A percentile compares a stretch with the other conserved stretches of the same genome.
Evolutionary conservation across 345 rosid species (phyloP).

Genomic region (Aurinia saxatilis): DNA sequence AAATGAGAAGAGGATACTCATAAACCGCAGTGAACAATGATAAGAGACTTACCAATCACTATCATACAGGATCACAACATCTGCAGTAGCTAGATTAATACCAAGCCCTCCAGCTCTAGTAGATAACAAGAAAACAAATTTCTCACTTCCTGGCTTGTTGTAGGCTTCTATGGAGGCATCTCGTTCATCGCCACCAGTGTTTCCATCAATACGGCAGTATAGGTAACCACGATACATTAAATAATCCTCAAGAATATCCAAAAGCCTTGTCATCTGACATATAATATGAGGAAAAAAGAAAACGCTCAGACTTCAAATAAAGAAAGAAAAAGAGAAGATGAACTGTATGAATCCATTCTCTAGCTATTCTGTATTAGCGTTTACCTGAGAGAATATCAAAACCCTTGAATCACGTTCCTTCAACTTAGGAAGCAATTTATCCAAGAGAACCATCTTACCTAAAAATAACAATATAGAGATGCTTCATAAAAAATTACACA

Average conservation of each 20-base stretch:
- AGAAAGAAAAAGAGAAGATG: constrained; percentile 1
- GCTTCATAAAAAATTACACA: neutral
- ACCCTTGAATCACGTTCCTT: constrained; percentile 99
- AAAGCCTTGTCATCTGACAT: constrained; percentile 90
- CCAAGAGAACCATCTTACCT: constrained; percentile 99
- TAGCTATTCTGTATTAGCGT: neutral
- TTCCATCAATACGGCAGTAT: constrained; percentile 99
- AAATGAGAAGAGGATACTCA: neutral
- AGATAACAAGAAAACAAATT: constrained; percentile 91
- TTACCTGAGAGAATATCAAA: constrained; percentile 94
- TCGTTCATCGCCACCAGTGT: constrained; percentile 99
- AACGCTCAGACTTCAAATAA: constrained; percentile 10
- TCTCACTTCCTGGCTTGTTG: constrained; percentile 97
- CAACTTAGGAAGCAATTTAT: constrained; percentile 92
- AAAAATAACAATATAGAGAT: constrained; percentile 16
- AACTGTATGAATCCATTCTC: neutral
- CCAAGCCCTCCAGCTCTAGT: constrained; percentile 99
- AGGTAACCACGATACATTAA: constrained; percentile 81
- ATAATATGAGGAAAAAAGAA: neutral
- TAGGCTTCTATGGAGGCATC: constrained; percentile 96
- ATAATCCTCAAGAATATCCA: constrained; percentile 98
- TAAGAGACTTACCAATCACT: constrained; percentile 77
- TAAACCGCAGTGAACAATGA: neutral
- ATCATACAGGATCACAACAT: constrained; percentile 98
- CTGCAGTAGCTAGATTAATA: constrained; percentile 98